These are phyloP conservation scores for Rhizoclosmatium globosum DNA, from an alignment of 192 early-diverging fungal species.

Conservation along the genomic window DNA sequence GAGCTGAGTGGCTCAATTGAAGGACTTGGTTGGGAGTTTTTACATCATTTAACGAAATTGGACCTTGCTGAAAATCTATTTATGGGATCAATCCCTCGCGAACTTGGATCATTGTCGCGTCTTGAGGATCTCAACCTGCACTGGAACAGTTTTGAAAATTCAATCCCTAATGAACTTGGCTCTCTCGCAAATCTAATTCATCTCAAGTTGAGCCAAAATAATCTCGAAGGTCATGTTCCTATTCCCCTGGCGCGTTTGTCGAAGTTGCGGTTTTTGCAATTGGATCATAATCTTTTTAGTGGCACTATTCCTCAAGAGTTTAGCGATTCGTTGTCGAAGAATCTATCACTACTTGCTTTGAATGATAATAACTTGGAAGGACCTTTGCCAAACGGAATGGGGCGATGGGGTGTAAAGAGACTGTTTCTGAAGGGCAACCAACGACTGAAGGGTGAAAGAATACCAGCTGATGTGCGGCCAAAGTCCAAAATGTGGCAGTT, in stretches of 20 bases:
- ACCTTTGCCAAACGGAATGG: conserved; percentile 3
- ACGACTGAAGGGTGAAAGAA: background rate
- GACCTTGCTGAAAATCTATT: background rate
- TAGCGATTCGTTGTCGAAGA: background rate
- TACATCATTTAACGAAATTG: background rate
- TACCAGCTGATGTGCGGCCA: background rate
- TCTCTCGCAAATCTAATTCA: background rate
- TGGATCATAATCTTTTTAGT: background rate
- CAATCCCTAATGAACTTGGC: background rate
- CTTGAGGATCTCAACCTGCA: background rate
- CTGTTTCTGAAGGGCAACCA: conserved; percentile 9
- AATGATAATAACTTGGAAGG: background rate
- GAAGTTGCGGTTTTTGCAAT: background rate
- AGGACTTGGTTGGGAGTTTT: background rate
- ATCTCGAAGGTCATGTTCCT: background rate
- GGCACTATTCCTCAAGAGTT: background rate
- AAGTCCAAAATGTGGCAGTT: conserved; percentile 5
- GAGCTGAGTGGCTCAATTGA: background rate
- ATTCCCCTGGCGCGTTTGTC: background rate
- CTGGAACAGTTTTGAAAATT: background rate
- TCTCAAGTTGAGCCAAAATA: background rate
- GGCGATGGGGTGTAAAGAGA: background rate
- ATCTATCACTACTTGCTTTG: conserved; percentile 7
- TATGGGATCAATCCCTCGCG: background rate
- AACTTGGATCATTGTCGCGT: background rate